Conservation (phyloP, 2,329 filamentous ascomycete species). For the Colletotrichum echinochloae region DNA sequence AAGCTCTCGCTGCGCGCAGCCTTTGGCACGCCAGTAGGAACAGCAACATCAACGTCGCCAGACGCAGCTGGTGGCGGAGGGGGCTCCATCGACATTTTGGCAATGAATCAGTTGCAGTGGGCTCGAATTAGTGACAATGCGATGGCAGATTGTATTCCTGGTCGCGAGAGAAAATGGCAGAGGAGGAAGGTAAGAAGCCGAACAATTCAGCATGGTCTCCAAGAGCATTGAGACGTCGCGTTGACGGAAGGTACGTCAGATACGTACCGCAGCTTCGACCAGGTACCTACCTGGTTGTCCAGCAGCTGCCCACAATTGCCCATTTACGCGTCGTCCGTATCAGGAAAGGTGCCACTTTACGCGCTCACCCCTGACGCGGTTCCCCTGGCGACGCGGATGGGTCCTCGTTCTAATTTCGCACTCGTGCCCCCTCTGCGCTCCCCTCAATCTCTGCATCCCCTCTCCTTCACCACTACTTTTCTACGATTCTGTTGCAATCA, state of each 20-base stretch:
- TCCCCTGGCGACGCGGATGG: constrained; percentile 35
- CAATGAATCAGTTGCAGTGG: background rate
- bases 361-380: constrained; percentile 47
- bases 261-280: constrained; percentile 24
- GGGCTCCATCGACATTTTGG: constrained; percentile 55
- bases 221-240: constrained; percentile 18
- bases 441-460: constrained; percentile 24
- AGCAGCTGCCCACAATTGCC: constrained; percentile 31
- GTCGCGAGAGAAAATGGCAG: background rate
- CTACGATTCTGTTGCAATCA: constrained; percentile 15
- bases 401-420: constrained; percentile 35
- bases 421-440: constrained; percentile 25
- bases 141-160: background rate
- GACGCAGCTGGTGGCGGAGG: constrained; percentile 47
- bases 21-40: constrained; percentile 38
- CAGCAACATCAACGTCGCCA: constrained; percentile 43
- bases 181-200: background rate
- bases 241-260: constrained; percentile 30
- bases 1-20: constrained; percentile 67
- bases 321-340: constrained; percentile 46
- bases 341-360: constrained; percentile 58
- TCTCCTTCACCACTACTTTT: constrained; percentile 17
- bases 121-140: no score
- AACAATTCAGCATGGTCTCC: background rate
- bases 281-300: no score